Evolutionary conservation across 2,329 filamentous ascomycete species (phyloP).

Genomic region (Dothistroma pini): DNA sequence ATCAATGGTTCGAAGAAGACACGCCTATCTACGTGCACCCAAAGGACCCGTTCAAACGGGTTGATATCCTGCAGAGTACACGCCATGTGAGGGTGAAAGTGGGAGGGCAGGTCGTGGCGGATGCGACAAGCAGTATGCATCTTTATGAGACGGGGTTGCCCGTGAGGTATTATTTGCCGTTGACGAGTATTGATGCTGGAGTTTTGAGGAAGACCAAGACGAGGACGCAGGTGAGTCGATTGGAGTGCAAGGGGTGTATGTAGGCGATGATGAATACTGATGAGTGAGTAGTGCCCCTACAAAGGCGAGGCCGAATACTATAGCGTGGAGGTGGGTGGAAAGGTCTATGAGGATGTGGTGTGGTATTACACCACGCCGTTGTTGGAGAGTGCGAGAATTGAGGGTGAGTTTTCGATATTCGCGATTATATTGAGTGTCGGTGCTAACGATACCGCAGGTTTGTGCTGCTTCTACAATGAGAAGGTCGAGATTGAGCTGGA

Average conservation of each 20-base stretch:
- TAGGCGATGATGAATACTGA: neutral
- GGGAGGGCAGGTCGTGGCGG: slow-evolving; percentile 47
- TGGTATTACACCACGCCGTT: slow-evolving; percentile 63
- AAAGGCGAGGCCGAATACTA: slow-evolving; percentile 65
- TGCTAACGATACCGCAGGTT: slow-evolving; percentile 9
- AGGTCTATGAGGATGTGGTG: slow-evolving; percentile 49
- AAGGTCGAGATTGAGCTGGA: slow-evolving; percentile 61
- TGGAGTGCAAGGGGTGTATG: neutral
- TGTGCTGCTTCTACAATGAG: slow-evolving; percentile 63
- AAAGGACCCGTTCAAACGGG: slow-evolving; percentile 63
- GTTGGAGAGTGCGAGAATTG: slow-evolving; percentile 53
- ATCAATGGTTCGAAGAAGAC: slow-evolving; percentile 58
- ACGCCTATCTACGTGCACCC: slow-evolving; percentile 58
- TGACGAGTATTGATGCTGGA: slow-evolving; percentile 1
- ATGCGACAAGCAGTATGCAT: slow-evolving; percentile 47
- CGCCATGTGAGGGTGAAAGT: slow-evolving; percentile 52
- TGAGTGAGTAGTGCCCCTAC: slow-evolving; percentile 54
- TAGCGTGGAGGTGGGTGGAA: slow-evolving; percentile 47
- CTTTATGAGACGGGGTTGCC: slow-evolving; percentile 60
- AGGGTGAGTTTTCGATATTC: slow-evolving; percentile 37
- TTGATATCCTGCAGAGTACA: slow-evolving; percentile 58
- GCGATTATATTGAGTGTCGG: neutral
- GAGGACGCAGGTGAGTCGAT: slow-evolving; percentile 35
- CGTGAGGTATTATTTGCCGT: slow-evolving; percentile 40
- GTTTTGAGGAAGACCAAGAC: slow-evolving; percentile 44